phyloP scores from a whole-genome alignment of 2,329 filamentous ascomycete genomes.

The Penicillium sp. region DNA sequence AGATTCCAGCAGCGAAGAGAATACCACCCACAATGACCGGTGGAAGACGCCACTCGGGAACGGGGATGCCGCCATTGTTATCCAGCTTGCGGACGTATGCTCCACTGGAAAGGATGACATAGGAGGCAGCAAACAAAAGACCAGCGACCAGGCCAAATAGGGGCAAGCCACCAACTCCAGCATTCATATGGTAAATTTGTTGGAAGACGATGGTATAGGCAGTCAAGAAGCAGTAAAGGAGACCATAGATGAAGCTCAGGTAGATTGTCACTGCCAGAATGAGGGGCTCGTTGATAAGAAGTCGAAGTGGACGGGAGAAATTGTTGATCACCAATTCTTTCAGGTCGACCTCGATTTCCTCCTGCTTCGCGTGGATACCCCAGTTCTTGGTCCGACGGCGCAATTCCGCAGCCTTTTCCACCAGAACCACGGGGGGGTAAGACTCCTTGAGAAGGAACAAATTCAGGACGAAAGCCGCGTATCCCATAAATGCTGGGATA shows the following conservation, averaged over 20 bases:
- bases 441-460: constrained; percentile 61
- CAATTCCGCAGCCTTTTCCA: constrained; percentile 54
- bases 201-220: constrained; percentile 45
- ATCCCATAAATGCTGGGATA: constrained; percentile 61
- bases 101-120: constrained; percentile 60
- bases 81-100: constrained; percentile 31
- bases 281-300: constrained; percentile 49
- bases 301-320: constrained; percentile 54
- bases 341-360: constrained; percentile 58
- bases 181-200: constrained; percentile 67
- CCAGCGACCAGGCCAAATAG: constrained; percentile 84
- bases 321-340: constrained; percentile 55
- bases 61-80: constrained; percentile 63
- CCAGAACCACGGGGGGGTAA: constrained; percentile 61
- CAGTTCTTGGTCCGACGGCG: constrained; percentile 60
- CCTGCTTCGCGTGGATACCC: constrained; percentile 60
- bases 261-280: constrained; percentile 48
- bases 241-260: constrained; percentile 44
- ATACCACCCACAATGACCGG: constrained; percentile 58
- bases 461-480: constrained; percentile 51
- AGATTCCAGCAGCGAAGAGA: constrained; percentile 64
- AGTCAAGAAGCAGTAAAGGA: constrained; percentile 43
- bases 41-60: constrained; percentile 62
- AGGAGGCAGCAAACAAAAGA: constrained; percentile 67
- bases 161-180: constrained; percentile 73